Evolutionary conservation across 495 filamentous ascomycete genomes (phyloP).

Genomic region (Tuber borchii): DNA sequence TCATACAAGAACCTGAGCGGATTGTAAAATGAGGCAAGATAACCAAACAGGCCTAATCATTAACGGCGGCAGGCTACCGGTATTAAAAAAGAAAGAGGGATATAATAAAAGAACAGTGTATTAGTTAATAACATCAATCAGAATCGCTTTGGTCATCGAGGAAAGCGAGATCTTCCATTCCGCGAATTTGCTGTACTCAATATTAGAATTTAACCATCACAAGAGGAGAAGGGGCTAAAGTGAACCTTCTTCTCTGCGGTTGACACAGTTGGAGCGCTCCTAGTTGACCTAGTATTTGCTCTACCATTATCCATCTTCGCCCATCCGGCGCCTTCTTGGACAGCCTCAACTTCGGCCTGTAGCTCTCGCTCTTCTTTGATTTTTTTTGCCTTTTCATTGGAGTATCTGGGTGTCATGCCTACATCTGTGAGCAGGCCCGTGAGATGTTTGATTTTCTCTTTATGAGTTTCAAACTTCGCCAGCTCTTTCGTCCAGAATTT

Average conservation of each 20-base stretch:
- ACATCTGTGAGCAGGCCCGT: slow-evolving; percentile 66
- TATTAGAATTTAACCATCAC: background rate
- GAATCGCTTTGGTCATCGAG: slow-evolving; percentile 34
- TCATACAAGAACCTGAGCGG: background rate
- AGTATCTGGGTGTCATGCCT: slow-evolving; percentile 84
- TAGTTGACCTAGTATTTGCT: slow-evolving; percentile 27
- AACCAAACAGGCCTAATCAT: background rate
- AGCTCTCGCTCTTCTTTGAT: slow-evolving; percentile 83
- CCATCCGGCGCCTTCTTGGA: slow-evolving; percentile 76
- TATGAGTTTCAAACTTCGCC: slow-evolving; percentile 62
- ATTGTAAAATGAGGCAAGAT: background rate
- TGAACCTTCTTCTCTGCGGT: slow-evolving; percentile 11
- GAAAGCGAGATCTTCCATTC: slow-evolving; percentile 33
- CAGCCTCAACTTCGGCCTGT: slow-evolving; percentile 69
- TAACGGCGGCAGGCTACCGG: background rate
- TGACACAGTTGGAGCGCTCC: slow-evolving; percentile 4
- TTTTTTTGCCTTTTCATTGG: slow-evolving; percentile 69
- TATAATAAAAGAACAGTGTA: background rate
- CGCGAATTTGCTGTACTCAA: slow-evolving; percentile 10
- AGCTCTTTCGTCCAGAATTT: slow-evolving; percentile 88
- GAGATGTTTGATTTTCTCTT: slow-evolving; percentile 77
- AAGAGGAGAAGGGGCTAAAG: background rate
- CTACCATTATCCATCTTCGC: slow-evolving; percentile 46
- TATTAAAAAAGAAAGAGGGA: background rate
- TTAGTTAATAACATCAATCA: slow-evolving; percentile 14